Evolutionary conservation across 2,329 filamentous ascomycete species (phyloP).

Genomic region (Zymoseptoria ardabiliae): DNA sequence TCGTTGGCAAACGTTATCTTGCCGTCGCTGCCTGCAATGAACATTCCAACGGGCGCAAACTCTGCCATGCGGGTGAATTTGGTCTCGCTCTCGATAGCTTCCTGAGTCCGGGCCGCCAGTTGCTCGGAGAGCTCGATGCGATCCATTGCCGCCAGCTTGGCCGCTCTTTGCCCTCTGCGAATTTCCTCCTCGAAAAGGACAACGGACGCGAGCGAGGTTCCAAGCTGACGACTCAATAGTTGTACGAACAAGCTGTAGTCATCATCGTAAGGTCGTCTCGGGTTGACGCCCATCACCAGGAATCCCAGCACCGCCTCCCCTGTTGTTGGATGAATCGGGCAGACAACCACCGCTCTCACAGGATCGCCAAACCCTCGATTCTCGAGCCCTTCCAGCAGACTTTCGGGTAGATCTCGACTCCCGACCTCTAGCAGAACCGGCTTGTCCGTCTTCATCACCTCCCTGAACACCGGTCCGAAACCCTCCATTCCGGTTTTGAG

Average conservation of each 20-base stretch:
- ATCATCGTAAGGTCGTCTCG: slow-evolving; percentile 68
- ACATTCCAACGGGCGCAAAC: slow-evolving; percentile 76
- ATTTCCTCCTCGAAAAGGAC: slow-evolving; percentile 81
- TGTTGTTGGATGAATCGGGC: slow-evolving; percentile 71
- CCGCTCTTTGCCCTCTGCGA: slow-evolving; percentile 63
- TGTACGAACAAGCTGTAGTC: slow-evolving; percentile 74
- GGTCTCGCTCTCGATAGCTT: slow-evolving; percentile 58
- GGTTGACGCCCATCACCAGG: slow-evolving; percentile 70
- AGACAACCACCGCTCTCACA: slow-evolving; percentile 64
- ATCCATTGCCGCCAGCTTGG: slow-evolving; percentile 66
- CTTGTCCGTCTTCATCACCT: slow-evolving; percentile 61
- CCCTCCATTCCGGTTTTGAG: slow-evolving; percentile 62
- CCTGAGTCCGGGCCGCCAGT: slow-evolving; percentile 54
- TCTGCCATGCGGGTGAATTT: slow-evolving; percentile 80
- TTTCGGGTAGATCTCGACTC: slow-evolving; percentile 55
- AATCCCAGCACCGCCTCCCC: slow-evolving; percentile 70
- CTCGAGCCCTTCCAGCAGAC: slow-evolving; percentile 59
- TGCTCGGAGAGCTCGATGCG: slow-evolving; percentile 71
- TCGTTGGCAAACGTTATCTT: slow-evolving; percentile 75
- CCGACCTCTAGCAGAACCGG: slow-evolving; percentile 63
- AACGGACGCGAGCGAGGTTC: slow-evolving; percentile 72
- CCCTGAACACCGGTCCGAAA: slow-evolving; percentile 68
- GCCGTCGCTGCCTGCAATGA: slow-evolving; percentile 67
- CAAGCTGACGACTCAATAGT: slow-evolving; percentile 65
- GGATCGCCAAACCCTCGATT: slow-evolving; percentile 66